These are phyloP conservation scores for Fragaria nilgerrensis DNA, from an alignment of 306 rosid species.

Conservation along the genomic window DNA sequence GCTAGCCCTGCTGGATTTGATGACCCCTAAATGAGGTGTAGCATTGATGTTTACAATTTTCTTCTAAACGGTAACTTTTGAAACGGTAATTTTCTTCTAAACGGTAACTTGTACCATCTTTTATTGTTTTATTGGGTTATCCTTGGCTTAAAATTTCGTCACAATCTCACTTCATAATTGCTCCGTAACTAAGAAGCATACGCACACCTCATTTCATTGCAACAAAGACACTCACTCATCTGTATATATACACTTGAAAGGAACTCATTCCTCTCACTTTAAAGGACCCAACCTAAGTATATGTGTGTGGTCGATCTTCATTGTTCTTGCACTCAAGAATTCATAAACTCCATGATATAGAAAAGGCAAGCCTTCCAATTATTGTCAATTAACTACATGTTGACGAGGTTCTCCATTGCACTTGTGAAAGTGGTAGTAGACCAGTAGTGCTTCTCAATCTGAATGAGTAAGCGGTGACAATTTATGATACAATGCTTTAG, in stretches of 20 bases:
- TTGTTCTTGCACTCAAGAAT: conserved; percentile 4
- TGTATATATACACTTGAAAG: background rate
- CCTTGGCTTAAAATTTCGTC: background rate
- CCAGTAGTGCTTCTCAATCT: background rate
- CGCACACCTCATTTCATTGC: background rate
- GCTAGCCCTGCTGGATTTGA: no score
- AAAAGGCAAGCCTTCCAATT: background rate
- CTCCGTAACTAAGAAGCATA: no score
- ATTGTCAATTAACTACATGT: background rate
- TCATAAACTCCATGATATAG: background rate
- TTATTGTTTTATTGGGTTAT: no score
- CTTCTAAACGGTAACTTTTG: no score
- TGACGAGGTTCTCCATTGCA: conserved; percentile 5
- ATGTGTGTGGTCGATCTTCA: background rate
- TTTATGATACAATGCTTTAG: background rate
- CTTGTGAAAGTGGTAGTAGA: background rate
- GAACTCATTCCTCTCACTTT: background rate
- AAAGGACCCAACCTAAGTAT: background rate
- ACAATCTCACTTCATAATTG: background rate
- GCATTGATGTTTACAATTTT: no score
- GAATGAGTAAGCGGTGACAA: background rate
- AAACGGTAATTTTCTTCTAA: no score
- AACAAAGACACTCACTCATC: background rate
- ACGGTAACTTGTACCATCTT: no score
- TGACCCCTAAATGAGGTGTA: no score